phyloP scores from a whole-genome alignment of 192 early-diverging fungal species.

The Coemansia sp. region DNA sequence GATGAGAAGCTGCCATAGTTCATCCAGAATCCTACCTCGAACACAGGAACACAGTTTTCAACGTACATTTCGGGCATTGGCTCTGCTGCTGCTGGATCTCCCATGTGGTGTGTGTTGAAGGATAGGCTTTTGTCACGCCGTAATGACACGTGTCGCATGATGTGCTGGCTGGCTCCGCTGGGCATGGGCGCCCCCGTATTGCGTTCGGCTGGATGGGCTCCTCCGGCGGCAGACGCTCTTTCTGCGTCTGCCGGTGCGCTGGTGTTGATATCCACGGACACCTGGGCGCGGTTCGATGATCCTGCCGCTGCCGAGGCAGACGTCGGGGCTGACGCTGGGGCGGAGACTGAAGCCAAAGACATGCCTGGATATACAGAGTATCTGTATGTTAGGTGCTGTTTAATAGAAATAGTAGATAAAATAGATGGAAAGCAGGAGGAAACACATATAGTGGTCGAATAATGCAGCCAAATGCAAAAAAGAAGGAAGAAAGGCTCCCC shows the following conservation, averaged over 20 bases:
- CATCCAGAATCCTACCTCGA: constrained; percentile 52
- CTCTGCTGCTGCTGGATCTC: not conserved
- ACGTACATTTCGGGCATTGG: constrained; percentile 9
- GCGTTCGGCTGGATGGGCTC: no score
- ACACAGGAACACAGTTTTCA: constrained; percentile 45
- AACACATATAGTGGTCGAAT: no score
- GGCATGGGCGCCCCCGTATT: no score
- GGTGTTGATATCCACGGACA: not conserved
- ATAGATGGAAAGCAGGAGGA: not conserved
- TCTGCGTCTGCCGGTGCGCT: constrained; percentile 12
- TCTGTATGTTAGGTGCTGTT: not conserved
- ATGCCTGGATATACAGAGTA: not conserved
- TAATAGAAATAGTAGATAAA: not conserved
- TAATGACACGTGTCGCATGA: constrained; percentile 38
- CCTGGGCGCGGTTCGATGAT: not conserved
- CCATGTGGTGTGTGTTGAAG: constrained; percentile 21
- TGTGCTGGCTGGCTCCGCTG: not conserved
- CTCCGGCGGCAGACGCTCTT: no score
- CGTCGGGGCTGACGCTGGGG: no score
- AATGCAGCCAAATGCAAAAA: not conserved
- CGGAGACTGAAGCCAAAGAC: not conserved
- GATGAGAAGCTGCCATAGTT: constrained; percentile 49
- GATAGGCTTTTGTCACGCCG: constrained; percentile 35
- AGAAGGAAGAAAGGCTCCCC: no score
- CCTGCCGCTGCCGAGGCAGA: not conserved